phyloP scores from a whole-genome alignment of 257 asterid genomes.

The Cynanchum wilfordii region DNA sequence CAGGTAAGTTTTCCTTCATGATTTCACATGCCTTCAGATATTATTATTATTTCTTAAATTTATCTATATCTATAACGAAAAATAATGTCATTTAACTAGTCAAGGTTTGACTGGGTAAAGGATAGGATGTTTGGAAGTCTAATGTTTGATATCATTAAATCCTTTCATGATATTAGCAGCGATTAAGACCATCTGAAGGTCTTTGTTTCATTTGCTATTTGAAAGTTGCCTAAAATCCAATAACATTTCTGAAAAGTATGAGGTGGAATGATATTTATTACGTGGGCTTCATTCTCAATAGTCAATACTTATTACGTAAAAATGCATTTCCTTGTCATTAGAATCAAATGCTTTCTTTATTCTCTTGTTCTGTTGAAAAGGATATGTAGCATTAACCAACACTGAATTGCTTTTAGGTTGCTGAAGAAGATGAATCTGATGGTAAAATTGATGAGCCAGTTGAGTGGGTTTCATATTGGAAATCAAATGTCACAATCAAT shows the following conservation, averaged over 20 bases:
- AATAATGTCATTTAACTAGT: background rate
- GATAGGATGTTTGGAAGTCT: background rate
- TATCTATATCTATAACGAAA: background rate
- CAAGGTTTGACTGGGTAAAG: background rate
- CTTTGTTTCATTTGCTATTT: background rate
- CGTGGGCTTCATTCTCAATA: background rate
- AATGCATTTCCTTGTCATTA: background rate
- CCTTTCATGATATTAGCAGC: background rate
- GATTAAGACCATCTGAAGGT: background rate
- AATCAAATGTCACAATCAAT: conserved; percentile 84
- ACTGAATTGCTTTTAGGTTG: conserved; percentile 44
- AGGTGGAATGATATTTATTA: background rate
- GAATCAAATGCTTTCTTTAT: background rate
- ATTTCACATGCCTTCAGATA: background rate
- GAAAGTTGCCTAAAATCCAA: background rate
- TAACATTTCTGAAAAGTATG: background rate
- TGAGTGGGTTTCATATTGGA: conserved; percentile 92
- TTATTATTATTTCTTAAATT: background rate
- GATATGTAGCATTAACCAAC: background rate
- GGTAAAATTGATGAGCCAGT: conserved; percentile 53
- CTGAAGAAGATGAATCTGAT: conserved; percentile 47
- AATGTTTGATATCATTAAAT: background rate
- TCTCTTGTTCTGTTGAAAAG: background rate
- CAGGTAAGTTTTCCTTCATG: conserved; percentile 5
- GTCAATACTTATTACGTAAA: background rate